These are phyloP conservation scores for Aspergillus nidulans DNA, from an alignment of 495 filamentous ascomycete species.

Conservation along the genomic window DNA sequence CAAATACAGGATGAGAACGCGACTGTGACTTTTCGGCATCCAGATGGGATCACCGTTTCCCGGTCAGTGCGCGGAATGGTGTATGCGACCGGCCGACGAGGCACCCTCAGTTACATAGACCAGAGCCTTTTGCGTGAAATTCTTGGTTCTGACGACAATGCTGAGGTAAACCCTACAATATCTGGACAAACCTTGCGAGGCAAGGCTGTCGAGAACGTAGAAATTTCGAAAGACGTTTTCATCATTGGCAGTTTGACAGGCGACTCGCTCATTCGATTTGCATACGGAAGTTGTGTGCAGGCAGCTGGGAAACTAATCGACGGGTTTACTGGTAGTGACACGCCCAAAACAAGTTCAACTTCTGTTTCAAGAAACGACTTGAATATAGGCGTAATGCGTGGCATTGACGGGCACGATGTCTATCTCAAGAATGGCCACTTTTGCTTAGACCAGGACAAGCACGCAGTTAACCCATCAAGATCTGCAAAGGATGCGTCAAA, in stretches of 20 bases:
- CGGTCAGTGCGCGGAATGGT: constrained; percentile 46
- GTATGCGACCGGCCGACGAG: constrained; percentile 61
- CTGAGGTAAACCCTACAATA: constrained; percentile 32
- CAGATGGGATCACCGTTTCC: constrained; percentile 42
- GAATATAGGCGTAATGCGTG: constrained; percentile 35
- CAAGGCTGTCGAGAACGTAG: constrained; percentile 49
- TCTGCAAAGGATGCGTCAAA: constrained; percentile 6
- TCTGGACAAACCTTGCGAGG: constrained; percentile 54
- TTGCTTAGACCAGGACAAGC: neutral
- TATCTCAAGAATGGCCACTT: constrained; percentile 13
- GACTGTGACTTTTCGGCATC: constrained; percentile 42
- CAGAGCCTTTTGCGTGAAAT: constrained; percentile 48
- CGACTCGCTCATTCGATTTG: constrained; percentile 61
- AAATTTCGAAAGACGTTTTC: constrained; percentile 54
- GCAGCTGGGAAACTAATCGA: constrained; percentile 52
- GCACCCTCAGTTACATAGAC: constrained; percentile 52
- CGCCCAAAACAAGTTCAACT: constrained; percentile 13
- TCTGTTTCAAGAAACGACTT: constrained; percentile 19
- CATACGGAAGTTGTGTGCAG: constrained; percentile 58
- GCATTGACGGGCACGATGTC: constrained; percentile 39
- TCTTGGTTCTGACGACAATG: constrained; percentile 24
- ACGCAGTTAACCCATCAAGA: neutral
- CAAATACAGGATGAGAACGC: constrained; percentile 29
- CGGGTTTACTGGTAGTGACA: constrained; percentile 13
- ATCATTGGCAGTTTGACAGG: constrained; percentile 61